Conservation (phyloP, 2,329 filamentous ascomycete genomes). For the Aspergillus calidoustus region DNA sequence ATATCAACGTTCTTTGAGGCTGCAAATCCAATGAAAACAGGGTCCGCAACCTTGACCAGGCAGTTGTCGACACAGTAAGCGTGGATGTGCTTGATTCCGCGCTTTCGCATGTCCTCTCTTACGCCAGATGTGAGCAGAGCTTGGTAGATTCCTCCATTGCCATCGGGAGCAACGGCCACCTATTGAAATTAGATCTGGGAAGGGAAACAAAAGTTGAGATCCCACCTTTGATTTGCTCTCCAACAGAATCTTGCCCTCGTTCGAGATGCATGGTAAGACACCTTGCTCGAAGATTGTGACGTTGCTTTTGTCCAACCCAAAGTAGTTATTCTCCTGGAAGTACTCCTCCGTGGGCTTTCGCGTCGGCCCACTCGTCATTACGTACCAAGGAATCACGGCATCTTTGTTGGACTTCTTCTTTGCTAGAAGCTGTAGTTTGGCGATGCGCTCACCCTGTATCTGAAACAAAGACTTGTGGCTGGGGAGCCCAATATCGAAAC, state of each 20-base stretch:
- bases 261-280: slow-evolving; percentile 93
- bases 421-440: slow-evolving; percentile 81
- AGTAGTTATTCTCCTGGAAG: slow-evolving; percentile 88
- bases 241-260: slow-evolving; percentile 95
- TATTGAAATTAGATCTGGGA: slow-evolving; percentile 29
- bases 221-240: slow-evolving; percentile 81
- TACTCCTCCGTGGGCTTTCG: slow-evolving; percentile 89
- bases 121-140: slow-evolving; percentile 81
- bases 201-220: background rate
- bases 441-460: slow-evolving; percentile 93
- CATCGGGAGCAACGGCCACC: slow-evolving; percentile 92
- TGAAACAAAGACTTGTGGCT: slow-evolving; percentile 96
- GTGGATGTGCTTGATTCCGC: slow-evolving; percentile 92
- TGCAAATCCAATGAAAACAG: slow-evolving; percentile 91
- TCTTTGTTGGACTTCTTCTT: slow-evolving; percentile 66
- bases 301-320: slow-evolving; percentile 83
- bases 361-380: slow-evolving; percentile 98
- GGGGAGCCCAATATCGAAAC: slow-evolving; percentile 93
- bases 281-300: slow-evolving; percentile 96
- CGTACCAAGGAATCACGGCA: slow-evolving; percentile 89
- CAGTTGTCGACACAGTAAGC: slow-evolving; percentile 99
- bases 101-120: slow-evolving; percentile 83
- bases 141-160: slow-evolving; percentile 96
- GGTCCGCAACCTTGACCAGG: slow-evolving; percentile 97
- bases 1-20: slow-evolving; percentile 89